Evolutionary conservation across 352 stramenopile genomes (phyloP).

Genomic region (Phytophthora tentaculata): DNA sequence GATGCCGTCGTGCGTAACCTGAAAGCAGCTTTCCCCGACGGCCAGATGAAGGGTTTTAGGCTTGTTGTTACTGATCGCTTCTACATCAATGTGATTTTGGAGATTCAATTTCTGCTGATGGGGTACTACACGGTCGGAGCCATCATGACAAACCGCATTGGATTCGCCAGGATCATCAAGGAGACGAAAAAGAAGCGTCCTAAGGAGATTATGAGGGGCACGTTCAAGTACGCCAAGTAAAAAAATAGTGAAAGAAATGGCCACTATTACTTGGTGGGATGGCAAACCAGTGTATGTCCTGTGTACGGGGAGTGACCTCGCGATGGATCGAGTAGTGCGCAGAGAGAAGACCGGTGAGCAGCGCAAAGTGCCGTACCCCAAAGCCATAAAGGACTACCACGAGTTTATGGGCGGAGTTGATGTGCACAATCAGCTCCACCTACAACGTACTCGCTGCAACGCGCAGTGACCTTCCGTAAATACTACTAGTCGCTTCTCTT

Average conservation of each 20-base stretch:
- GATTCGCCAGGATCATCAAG: neutral
- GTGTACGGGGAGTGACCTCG: conserved; percentile 4
- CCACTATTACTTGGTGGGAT: conserved; percentile 8
- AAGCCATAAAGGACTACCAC: too few relatives aligned
- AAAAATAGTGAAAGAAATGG: neutral
- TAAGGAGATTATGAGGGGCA: conserved; percentile 1
- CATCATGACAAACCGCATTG: conserved; percentile 14
- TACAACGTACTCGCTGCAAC: conserved; percentile 11
- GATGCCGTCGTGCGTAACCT: conserved; percentile 9
- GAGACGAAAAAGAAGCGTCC: neutral
- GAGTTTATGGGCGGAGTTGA: too few relatives aligned
- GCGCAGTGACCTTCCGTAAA: conserved; percentile 7
- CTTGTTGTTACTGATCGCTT: conserved; percentile 14
- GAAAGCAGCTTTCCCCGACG: conserved; percentile 2
- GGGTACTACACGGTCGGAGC: conserved; percentile 14
- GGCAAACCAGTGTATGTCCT: conserved; percentile 4
- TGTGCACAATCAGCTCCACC: conserved; percentile 3
- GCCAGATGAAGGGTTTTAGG: conserved; percentile 7
- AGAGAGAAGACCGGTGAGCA: conserved; percentile 4
- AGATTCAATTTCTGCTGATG: conserved; percentile 10
- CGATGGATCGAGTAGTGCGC: neutral
- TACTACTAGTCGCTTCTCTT: conserved; percentile 14
- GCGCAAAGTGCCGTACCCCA: conserved; percentile 3
- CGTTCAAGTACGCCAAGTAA: neutral
- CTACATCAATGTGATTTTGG: conserved; percentile 8